These are phyloP conservation scores for Apostasia shenzhenica DNA, from an alignment of 106 monocot genomes.

Conservation along the genomic window DNA sequence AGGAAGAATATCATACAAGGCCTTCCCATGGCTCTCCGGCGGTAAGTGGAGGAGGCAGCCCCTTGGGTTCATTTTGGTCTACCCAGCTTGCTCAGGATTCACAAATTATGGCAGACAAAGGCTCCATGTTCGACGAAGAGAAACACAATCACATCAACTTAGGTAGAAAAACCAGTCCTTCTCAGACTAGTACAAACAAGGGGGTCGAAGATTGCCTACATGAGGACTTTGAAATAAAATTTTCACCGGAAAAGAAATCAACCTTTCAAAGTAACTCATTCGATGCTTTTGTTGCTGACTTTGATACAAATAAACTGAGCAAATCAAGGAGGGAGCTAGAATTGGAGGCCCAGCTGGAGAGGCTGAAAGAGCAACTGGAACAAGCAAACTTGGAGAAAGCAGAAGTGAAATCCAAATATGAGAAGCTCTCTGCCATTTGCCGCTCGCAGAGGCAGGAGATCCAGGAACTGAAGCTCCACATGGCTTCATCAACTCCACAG, in stretches of 20 bases:
- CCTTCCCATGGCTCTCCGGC: conserved; percentile 4
- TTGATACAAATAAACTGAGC: conserved; percentile 28
- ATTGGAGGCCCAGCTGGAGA: conserved; percentile 54
- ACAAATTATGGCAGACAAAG: conserved; percentile 31
- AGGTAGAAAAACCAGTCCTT: conserved; percentile 17
- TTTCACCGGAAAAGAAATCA: conserved; percentile 39
- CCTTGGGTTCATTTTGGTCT: conserved; percentile 83
- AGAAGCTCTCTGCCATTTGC: conserved; percentile 87
- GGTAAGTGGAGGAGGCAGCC: conserved; percentile 14
- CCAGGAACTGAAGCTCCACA: conserved; percentile 65
- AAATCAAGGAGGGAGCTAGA: conserved; percentile 24
- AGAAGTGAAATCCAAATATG: conserved; percentile 75
- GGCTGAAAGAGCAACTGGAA: conserved; percentile 73
- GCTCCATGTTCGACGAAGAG: conserved; percentile 47
- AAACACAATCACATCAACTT: conserved; percentile 21
- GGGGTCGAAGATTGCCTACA: conserved; percentile 14
- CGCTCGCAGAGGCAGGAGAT: conserved; percentile 89
- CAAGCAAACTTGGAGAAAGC: conserved; percentile 70
- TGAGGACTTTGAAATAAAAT: conserved; percentile 75
- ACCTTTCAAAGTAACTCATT: conserved; percentile 40
- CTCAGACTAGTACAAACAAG: conserved; percentile 16
- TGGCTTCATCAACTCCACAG: conserved; percentile 20
- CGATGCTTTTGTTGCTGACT: conserved; percentile 58
- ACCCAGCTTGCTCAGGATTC: conserved; percentile 53
- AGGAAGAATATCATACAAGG: not conserved